Evolutionary conservation across 805 yeast genomes (phyloP).

Genomic region (Saccharomycopsis sp.): DNA sequence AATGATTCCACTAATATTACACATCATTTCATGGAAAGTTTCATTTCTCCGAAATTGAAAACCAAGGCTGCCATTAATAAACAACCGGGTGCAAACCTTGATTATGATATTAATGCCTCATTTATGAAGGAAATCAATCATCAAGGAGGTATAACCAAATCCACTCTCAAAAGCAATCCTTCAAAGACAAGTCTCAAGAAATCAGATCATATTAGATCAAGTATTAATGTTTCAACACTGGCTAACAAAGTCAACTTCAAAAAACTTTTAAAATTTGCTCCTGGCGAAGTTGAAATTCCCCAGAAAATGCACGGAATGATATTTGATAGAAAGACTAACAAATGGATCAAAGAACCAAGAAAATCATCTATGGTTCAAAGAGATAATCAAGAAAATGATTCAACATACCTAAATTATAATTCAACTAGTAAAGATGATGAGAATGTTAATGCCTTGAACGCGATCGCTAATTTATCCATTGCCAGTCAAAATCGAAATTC

Average conservation of each 20-base stretch:
- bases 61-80: not conserved
- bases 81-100: not conserved
- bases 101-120: slow-evolving; percentile 21
- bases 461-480: slow-evolving; percentile 19
- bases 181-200: slow-evolving; percentile 5
- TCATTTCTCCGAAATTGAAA: slow-evolving; percentile 12
- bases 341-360: slow-evolving; percentile 13
- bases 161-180: not conserved
- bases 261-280: slow-evolving; percentile 17
- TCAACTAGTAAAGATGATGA: slow-evolving; percentile 5
- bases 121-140: slow-evolving; percentile 18
- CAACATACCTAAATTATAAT: not conserved
- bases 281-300: slow-evolving; percentile 20
- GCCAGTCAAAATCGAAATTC: slow-evolving; percentile 6
- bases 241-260: slow-evolving; percentile 13
- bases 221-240: not conserved
- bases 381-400: not conserved
- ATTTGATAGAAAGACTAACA: slow-evolving; percentile 11
- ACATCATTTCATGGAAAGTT: slow-evolving; percentile 14
- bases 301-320: slow-evolving; percentile 17
- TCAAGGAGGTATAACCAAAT: slow-evolving; percentile 1
- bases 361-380: not conserved
- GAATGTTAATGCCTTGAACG: slow-evolving; percentile 19
- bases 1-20: slow-evolving; percentile 12
- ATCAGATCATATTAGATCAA: not conserved